Evolutionary conservation across 225 moss, liverwort and hornwort species (phyloP).

Genomic region (Marchantia polymorpha): DNA sequence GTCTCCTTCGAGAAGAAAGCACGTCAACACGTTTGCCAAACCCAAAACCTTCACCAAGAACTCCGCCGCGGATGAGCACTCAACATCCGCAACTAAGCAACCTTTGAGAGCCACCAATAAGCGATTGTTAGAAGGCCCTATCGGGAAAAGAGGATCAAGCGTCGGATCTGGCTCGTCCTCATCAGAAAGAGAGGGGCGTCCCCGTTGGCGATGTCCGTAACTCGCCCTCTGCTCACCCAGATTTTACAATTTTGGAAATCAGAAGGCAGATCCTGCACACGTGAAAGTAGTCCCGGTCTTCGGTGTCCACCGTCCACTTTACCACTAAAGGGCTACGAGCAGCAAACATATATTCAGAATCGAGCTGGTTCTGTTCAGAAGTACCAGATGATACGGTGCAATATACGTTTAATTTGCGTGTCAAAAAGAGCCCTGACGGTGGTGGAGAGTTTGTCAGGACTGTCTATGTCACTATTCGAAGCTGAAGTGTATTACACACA

Average conservation of each 20-base stretch:
- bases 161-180: slow-evolving; percentile 2
- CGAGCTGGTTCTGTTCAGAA: background rate
- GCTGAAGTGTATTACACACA: background rate
- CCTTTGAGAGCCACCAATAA: background rate
- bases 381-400: background rate
- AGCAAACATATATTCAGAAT: background rate
- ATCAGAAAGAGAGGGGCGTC: slow-evolving; percentile 1
- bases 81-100: background rate
- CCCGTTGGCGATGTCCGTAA: slow-evolving; percentile 21
- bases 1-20: background rate
- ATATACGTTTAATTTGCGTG: background rate
- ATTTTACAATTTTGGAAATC: background rate
- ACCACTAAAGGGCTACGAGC: background rate
- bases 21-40: background rate
- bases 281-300: background rate
- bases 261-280: background rate
- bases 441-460: background rate
- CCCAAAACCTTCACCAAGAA: background rate
- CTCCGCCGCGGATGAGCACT: background rate
- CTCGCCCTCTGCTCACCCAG: background rate
- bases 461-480: background rate
- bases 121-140: background rate
- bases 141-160: background rate
- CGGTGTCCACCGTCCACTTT: background rate
- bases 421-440: background rate